Percentiles rank a stretch among this genome's conserved stretches.
Conservation (phyloP, 106 monocot species). For the Iris macrosiphon region DNA sequence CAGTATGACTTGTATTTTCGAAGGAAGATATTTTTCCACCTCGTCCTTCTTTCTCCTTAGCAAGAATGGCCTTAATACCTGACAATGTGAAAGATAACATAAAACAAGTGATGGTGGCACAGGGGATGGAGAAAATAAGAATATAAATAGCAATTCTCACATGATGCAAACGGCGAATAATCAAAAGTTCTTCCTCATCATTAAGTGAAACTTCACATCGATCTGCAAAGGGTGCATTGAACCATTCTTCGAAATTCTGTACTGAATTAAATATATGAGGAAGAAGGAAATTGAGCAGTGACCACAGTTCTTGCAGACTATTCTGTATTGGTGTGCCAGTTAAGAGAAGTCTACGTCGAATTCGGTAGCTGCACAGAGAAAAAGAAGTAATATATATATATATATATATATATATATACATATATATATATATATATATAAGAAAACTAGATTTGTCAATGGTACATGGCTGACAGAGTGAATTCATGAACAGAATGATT, state of each 20-base stretch:
- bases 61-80: conserved; percentile 95
- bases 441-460: too few relatives aligned
- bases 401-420: too few relatives aligned
- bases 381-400: too few relatives aligned
- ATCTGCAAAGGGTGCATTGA: conserved; percentile 98
- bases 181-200: conserved; percentile 90
- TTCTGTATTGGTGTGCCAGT: conserved; percentile 99
- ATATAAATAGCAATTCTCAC: conserved; percentile 49
- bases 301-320: conserved; percentile 83
- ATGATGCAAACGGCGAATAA: conserved; percentile 97
- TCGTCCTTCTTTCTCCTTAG: conserved; percentile 97
- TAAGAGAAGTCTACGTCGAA: conserved; percentile 86
- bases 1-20: conserved; percentile 93
- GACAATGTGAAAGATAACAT: conserved; percentile 4
- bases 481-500: too few relatives aligned
- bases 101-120: too few relatives aligned
- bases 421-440: too few relatives aligned
- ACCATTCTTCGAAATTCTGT: conserved; percentile 99
- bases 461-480: too few relatives aligned
- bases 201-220: conserved; percentile 79
- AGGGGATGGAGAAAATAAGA: too few relatives aligned
- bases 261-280: conserved; percentile 96
- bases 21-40: conserved; percentile 96
- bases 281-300: conserved; percentile 96
- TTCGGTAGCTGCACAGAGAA: conserved; percentile 76